Percentiles rank a stretch among this genome's conserved stretches.
Conservation (phyloP, 2,329 filamentous ascomycete genomes). For the Xylariales sp. region DNA sequence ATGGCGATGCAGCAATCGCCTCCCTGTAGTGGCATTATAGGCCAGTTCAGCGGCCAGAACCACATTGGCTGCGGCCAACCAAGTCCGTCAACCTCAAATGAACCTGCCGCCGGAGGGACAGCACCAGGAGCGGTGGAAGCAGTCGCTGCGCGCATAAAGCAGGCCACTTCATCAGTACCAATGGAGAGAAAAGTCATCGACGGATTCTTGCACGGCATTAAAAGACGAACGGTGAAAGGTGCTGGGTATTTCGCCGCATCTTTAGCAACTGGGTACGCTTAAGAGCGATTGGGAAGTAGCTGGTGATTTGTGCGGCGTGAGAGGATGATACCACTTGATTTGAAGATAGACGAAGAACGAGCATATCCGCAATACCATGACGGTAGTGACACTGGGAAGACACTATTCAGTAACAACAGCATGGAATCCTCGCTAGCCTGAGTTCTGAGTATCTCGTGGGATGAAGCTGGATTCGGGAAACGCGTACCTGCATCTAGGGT, state of each 20-base stretch:
- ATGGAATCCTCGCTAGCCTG: no score
- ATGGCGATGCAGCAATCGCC: not conserved
- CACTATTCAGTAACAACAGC: no score
- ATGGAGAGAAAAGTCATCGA: constrained; percentile 3
- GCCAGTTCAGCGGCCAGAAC: not conserved
- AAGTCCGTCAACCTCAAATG: no score
- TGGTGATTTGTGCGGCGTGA: no score
- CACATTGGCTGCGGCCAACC: not conserved
- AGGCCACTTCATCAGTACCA: not conserved
- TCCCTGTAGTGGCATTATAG: not conserved
- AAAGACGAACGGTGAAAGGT: constrained; percentile 3
- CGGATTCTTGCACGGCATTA: constrained; percentile 4
- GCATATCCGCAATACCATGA: no score
- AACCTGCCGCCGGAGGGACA: no score
- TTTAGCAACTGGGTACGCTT: constrained; percentile 11
- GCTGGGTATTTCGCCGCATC: constrained; percentile 8
- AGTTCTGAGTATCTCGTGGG: not conserved
- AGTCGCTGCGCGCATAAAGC: no score
- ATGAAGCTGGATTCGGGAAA: not conserved
- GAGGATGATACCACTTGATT: no score
- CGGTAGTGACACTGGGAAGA: no score
- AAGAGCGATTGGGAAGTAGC: no score
- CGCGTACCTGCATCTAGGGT: not conserved
- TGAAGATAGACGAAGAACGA: no score
- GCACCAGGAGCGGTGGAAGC: no score